A percentile compares a stretch with the other conserved stretches of the same genome.
phyloP scores from a whole-genome alignment of 495 filamentous ascomycete species.

The Penicillium coffeae region DNA sequence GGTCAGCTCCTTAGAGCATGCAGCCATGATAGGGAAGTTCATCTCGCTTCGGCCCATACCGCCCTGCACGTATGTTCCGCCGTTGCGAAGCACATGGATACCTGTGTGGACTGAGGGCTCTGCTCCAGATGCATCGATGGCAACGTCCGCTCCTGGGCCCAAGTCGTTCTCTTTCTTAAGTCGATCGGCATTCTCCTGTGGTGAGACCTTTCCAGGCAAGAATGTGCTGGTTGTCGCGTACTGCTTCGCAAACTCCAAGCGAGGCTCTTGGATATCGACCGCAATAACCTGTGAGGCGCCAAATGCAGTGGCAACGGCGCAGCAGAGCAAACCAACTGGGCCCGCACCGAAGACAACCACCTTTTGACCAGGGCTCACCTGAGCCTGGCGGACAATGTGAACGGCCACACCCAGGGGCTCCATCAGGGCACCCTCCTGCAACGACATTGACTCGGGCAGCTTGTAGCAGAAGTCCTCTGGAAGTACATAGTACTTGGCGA shows the following conservation, averaged over 20 bases:
- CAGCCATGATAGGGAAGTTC: constrained; percentile 52
- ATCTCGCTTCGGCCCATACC: constrained; percentile 58
- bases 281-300: constrained; percentile 51
- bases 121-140: constrained; percentile 55
- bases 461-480: constrained; percentile 57
- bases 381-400: constrained; percentile 47
- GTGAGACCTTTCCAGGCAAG: constrained; percentile 31
- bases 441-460: constrained; percentile 39
- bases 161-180: constrained; percentile 44
- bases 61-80: constrained; percentile 58
- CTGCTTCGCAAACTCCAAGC: constrained; percentile 50
- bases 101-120: constrained; percentile 52
- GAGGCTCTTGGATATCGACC: constrained; percentile 50
- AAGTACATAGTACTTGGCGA: constrained; percentile 52
- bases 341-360: constrained; percentile 55
- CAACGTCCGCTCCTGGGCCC: constrained; percentile 50
- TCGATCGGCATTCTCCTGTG: constrained; percentile 37
- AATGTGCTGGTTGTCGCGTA: constrained; percentile 45
- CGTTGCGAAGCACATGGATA: constrained; percentile 47
- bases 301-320: constrained; percentile 49
- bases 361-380: constrained; percentile 42
- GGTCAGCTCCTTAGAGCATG: constrained; percentile 51
- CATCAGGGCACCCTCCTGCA: constrained; percentile 52
- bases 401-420: constrained; percentile 55
- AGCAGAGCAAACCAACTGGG: constrained; percentile 53